Evolutionary conservation across 768 basidiomycete genomes (phyloP).

Genomic region (Pleurotus pulmonarius): DNA sequence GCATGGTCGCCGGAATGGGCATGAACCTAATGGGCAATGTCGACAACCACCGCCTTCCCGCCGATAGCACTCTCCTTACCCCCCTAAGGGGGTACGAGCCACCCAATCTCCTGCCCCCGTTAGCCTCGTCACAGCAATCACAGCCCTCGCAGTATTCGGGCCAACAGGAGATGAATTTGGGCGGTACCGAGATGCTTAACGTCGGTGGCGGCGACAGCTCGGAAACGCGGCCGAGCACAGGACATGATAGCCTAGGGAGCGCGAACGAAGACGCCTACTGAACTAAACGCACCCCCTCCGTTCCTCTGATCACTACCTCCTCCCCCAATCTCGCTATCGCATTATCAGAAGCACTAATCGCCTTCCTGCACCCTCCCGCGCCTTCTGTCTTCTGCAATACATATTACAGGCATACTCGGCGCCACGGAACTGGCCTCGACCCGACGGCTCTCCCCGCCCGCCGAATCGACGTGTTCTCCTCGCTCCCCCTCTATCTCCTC

Average conservation of each 20-base stretch:
- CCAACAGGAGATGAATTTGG: not conserved
- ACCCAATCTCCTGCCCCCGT: constrained; percentile 32
- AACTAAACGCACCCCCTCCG: constrained; percentile 5
- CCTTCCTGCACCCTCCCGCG: not conserved
- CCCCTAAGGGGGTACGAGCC: constrained; percentile 61
- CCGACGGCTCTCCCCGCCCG: too few species aligned
- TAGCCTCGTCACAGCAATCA: not conserved
- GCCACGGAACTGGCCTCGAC: not conserved
- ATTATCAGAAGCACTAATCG: too few species aligned
- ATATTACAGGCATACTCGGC: not conserved
- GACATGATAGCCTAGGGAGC: not conserved
- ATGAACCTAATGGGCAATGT: not conserved
- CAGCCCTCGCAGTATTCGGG: not conserved
- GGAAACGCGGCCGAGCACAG: constrained; percentile 1
- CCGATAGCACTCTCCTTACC: constrained; percentile 67
- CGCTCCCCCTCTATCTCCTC: not conserved
- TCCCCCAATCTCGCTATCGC: not conserved
- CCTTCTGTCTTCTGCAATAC: not conserved
- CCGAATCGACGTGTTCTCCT: too few species aligned
- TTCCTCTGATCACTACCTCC: not conserved
- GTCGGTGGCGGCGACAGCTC: not conserved
- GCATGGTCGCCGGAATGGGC: constrained; percentile 1
- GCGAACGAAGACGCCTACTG: constrained; percentile 15
- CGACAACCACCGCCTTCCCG: constrained; percentile 39
- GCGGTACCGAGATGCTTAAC: not conserved